Conservation (phyloP, 805 yeast species). For the Kuraishia borneana region DNA sequence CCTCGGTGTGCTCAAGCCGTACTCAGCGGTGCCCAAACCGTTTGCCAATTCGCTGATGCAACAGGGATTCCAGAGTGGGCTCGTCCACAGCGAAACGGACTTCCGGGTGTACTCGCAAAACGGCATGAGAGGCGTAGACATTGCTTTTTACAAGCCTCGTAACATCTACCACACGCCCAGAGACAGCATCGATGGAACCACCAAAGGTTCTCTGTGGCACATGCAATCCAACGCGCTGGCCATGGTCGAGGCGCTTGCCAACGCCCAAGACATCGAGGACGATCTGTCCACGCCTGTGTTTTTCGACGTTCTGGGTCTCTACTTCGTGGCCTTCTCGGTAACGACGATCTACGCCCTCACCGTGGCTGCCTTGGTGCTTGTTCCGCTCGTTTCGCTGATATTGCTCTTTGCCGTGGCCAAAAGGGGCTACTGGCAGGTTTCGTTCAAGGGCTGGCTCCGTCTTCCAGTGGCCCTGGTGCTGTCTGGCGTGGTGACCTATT, state of each 20-base stretch:
- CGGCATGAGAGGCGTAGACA: constrained; percentile 78
- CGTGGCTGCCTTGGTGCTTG: constrained; percentile 34
- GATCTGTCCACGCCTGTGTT: constrained; percentile 40
- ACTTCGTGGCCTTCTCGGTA: constrained; percentile 42
- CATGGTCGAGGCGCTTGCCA: constrained; percentile 34
- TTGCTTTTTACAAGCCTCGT: constrained; percentile 83
- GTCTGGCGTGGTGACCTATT: constrained; percentile 26
- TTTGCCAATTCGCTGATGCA: constrained; percentile 75
- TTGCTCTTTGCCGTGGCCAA: constrained; percentile 32
- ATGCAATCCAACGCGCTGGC: constrained; percentile 70
- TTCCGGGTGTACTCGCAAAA: constrained; percentile 55
- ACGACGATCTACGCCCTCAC: constrained; percentile 39
- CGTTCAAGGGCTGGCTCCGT: constrained; percentile 34
- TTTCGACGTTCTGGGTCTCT: constrained; percentile 52
- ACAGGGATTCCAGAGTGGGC: constrained; percentile 68
- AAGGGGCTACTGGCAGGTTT: constrained; percentile 36
- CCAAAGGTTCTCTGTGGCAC: constrained; percentile 68
- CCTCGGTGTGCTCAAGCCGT: constrained; percentile 51
- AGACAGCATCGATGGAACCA: constrained; percentile 56
- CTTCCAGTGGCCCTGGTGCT: constrained; percentile 46
- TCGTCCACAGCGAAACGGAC: constrained; percentile 77
- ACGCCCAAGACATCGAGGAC: constrained; percentile 20
- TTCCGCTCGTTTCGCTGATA: constrained; percentile 45
- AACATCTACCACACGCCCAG: constrained; percentile 70
- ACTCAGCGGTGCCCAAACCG: constrained; percentile 48